Percentiles rank a stretch among this genome's conserved stretches.
Evolutionary conservation across 2,329 filamentous ascomycete species (phyloP).

Genomic region (Trichoderma arundinaceum): DNA sequence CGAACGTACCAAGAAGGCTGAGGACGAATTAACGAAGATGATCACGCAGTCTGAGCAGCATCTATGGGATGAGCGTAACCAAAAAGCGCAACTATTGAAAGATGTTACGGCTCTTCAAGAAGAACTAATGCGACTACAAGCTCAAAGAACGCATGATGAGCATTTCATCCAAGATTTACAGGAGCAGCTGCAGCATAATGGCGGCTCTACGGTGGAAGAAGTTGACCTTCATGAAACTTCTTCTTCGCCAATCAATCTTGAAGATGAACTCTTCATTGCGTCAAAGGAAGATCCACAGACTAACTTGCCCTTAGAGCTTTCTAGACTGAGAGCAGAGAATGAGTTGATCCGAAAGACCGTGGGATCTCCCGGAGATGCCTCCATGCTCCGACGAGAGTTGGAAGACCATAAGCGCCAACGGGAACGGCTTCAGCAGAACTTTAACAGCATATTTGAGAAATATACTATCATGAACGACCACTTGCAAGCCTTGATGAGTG

Average conservation of each 20-base stretch:
- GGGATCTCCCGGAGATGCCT: slow-evolving; percentile 59
- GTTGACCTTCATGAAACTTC: slow-evolving; percentile 33
- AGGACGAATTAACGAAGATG: slow-evolving; percentile 50
- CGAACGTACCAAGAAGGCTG: slow-evolving; percentile 45
- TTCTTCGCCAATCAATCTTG: slow-evolving; percentile 55
- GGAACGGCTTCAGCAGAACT: slow-evolving; percentile 59
- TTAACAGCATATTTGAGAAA: slow-evolving; percentile 64
- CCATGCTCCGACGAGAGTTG: slow-evolving; percentile 60
- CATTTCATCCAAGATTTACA: slow-evolving; percentile 63
- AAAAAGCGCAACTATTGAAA: slow-evolving; percentile 54
- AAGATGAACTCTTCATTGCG: slow-evolving; percentile 64
- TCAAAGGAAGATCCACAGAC: slow-evolving; percentile 46
- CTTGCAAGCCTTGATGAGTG: slow-evolving; percentile 59
- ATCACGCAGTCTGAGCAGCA: slow-evolving; percentile 51
- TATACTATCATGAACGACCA: slow-evolving; percentile 63
- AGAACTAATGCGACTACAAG: slow-evolving; percentile 55
- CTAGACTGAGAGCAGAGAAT: slow-evolving; percentile 67
- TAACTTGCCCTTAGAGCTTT: slow-evolving; percentile 58
- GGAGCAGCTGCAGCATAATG: slow-evolving; percentile 58
- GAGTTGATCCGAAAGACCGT: slow-evolving; percentile 61
- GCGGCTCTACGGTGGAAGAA: slow-evolving; percentile 35
- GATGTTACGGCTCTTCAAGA: slow-evolving; percentile 53
- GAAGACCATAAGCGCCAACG: slow-evolving; percentile 59
- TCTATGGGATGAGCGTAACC: slow-evolving; percentile 51
- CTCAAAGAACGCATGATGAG: slow-evolving; percentile 57